Evolutionary conservation across 345 rosid species (phyloP).

Genomic region (Stellera chamaejasme): DNA sequence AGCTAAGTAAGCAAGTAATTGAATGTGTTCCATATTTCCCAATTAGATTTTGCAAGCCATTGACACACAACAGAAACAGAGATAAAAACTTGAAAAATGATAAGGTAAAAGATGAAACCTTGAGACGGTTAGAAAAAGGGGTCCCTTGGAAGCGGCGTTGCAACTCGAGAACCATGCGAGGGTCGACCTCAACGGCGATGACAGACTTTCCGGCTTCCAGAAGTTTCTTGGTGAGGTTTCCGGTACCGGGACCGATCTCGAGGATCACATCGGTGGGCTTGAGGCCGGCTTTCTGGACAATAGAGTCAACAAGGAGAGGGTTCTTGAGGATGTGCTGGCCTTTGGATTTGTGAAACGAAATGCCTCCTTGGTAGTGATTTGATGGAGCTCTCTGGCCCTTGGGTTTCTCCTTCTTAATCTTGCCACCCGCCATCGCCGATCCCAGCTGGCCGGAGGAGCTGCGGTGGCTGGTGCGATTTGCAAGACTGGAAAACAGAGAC

Average conservation of each 20-base stretch:
- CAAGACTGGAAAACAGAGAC: too few species aligned
- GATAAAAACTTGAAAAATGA: not conserved
- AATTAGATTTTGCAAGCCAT: not conserved
- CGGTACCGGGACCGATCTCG: conserved; percentile 93
- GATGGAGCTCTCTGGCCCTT: conserved; percentile 43
- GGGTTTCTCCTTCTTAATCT: conserved; percentile 61
- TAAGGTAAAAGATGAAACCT: conserved; percentile 23
- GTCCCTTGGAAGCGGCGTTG: conserved; percentile 88
- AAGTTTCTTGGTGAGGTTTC: conserved; percentile 89
- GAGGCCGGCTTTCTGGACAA: conserved; percentile 82
- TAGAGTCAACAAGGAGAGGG: conserved; percentile 72
- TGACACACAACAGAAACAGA: not conserved
- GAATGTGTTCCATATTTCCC: too few species aligned
- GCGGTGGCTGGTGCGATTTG: too few species aligned
- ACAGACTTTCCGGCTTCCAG: conserved; percentile 78
- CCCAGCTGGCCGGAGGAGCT: too few species aligned
- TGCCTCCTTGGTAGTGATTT: conserved; percentile 74
- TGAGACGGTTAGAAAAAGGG: conserved; percentile 42
- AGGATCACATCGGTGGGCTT: conserved; percentile 74
- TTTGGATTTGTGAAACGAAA: conserved; percentile 82
- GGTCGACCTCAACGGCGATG: conserved; percentile 78
- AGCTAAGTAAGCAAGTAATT: too few species aligned
- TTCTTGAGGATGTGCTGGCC: conserved; percentile 89
- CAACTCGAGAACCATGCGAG: conserved; percentile 93
- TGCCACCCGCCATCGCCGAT: conserved; percentile 70